phyloP scores from a whole-genome alignment of 2,329 filamentous ascomycete genomes.

The Aspergillus pseudoglaucus region DNA sequence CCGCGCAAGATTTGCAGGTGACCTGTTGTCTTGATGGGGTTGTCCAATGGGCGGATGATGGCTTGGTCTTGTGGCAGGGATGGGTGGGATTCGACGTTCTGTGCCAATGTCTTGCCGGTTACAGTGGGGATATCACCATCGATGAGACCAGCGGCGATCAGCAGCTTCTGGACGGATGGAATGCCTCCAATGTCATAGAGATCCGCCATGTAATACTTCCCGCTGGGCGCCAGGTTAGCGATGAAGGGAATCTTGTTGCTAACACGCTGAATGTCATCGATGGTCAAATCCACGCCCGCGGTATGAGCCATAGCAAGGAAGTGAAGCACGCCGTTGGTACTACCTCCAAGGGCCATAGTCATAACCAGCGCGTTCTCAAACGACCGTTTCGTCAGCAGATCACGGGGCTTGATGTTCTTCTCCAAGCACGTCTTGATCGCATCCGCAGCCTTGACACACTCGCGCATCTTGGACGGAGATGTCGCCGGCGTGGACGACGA shows the following conservation, averaged over 20 bases:
- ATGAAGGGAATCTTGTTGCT: slow-evolving; percentile 80
- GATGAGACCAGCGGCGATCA: slow-evolving; percentile 68
- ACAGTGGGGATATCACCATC: slow-evolving; percentile 74
- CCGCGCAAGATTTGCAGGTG: slow-evolving; percentile 84
- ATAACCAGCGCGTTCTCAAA: slow-evolving; percentile 87
- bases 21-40: slow-evolving; percentile 79
- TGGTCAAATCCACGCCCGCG: slow-evolving; percentile 66
- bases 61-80: slow-evolving; percentile 70
- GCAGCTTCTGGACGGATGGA: slow-evolving; percentile 75
- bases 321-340: slow-evolving; percentile 82
- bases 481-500: slow-evolving; percentile 77
- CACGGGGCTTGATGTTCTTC: slow-evolving; percentile 70
- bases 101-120: slow-evolving; percentile 73
- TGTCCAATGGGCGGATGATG: slow-evolving; percentile 72
- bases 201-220: slow-evolving; percentile 81
- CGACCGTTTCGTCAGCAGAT: slow-evolving; percentile 70
- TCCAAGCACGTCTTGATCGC: slow-evolving; percentile 75
- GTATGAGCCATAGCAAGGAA: slow-evolving; percentile 86
- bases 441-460: slow-evolving; percentile 74
- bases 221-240: slow-evolving; percentile 76
- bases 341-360: slow-evolving; percentile 87
- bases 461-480: slow-evolving; percentile 75
- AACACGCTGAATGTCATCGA: slow-evolving; percentile 77
- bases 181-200: slow-evolving; percentile 81
- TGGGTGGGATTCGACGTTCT: slow-evolving; percentile 73